Conservation (phyloP, 192 early-diverging fungal species). For the Umbelopsis sp. region DNA sequence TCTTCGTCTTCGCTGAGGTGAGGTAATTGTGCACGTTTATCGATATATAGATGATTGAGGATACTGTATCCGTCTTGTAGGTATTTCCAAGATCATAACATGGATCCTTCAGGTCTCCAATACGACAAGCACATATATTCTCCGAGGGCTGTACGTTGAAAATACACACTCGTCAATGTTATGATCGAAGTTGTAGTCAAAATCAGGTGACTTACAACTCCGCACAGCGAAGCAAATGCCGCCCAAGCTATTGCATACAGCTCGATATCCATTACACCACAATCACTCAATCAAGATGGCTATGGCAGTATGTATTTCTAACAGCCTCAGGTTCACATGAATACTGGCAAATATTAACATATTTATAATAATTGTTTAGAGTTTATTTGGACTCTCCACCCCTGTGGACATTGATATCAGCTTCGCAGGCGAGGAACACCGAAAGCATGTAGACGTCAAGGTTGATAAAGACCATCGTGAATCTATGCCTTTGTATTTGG, state of each 20-base stretch:
- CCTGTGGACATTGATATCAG: constrained; percentile 88
- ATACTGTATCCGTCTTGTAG: too few relatives aligned
- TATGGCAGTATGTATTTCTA: constrained; percentile 11
- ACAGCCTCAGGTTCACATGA: not conserved
- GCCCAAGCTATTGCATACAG: too few relatives aligned
- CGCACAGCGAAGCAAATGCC: not conserved
- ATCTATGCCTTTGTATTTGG: constrained; percentile 93
- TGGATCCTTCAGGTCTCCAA: too few relatives aligned
- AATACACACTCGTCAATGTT: too few relatives aligned
- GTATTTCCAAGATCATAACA: too few relatives aligned
- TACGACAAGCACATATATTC: too few relatives aligned
- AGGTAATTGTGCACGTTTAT: too few relatives aligned
- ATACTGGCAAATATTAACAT: too few relatives aligned
- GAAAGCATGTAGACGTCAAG: constrained; percentile 93
- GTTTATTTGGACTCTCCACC: constrained; percentile 79
- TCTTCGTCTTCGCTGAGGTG: too few relatives aligned
- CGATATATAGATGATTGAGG: too few relatives aligned
- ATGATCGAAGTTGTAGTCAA: too few relatives aligned
- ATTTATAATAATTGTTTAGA: constrained; percentile 31
- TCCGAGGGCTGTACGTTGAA: too few relatives aligned
- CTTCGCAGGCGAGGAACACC: constrained; percentile 82
- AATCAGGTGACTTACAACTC: constrained; percentile 5
- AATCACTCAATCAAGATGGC: not conserved
- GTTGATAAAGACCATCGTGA: constrained; percentile 91
- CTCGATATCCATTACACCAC: not conserved